Evolutionary conservation across 2,329 filamentous ascomycete species (phyloP), one percentile per base, ranked within the genome.

Genomic region (Cadophora malorum): DNA sequence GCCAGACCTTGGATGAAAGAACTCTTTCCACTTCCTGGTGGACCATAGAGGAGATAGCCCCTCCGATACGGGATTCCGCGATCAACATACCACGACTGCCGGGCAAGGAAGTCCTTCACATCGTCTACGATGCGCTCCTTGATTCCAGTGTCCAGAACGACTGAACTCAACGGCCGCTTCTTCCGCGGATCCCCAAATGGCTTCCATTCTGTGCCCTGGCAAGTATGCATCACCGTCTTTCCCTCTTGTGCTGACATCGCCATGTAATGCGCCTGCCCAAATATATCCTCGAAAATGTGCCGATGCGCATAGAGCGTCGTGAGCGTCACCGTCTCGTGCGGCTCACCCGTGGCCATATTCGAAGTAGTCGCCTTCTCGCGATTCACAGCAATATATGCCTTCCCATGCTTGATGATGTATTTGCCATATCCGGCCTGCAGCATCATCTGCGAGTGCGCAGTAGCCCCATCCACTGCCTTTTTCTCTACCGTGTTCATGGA

Each of bases 1-100:
- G 96, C 96, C 52, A 99, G 82, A 0, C 96, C 94, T 79, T 97
- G 94, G 70, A 99, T 97, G 74, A 99, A 98, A 0, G 93, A 97
- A 69, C 91, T 97, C 82, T 93, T 94, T 16, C 91, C 91, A 0
- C 89, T 92, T 0, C 91, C 91, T 0, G 91, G 91, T 0, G 90
- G 91, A 0, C 92, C 92, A 74, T 93, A 85, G 67, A 96, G 91
- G 0, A 96, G 83, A 74, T 95, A 95, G 0, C 93, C 93, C 50
- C 92, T 82, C 0, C 92, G 84, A 62, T 95, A 89, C 0, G 91
- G 92, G 41, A 96, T 92, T 0, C 92, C 92, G 2, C 91, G 84
- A 61, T 88, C 87, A 0, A 90, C 87, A 75, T 96, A 96, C 91
- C 91, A 95, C 97, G 98, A 45, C 93, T 96, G 52, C 91, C 97